Evolutionary conservation across 2,329 filamentous ascomycete genomes (phyloP).

Genomic region (Tolypocladium guangdongense): DNA sequence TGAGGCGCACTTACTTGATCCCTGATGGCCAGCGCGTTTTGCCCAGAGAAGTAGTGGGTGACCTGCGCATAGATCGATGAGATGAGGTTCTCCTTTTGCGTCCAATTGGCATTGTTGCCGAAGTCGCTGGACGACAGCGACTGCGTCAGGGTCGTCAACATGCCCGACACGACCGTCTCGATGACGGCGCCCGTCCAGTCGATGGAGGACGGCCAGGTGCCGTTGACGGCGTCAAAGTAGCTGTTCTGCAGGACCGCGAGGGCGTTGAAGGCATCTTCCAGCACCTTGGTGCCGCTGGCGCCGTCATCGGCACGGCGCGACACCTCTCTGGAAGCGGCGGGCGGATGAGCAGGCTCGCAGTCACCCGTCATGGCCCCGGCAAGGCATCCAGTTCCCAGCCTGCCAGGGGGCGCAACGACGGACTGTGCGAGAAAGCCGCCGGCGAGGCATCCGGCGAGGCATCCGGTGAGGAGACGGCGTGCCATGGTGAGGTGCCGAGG

Average conservation of each 20-base stretch:
- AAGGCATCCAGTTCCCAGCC: background rate
- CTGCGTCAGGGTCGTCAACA: conserved; percentile 58
- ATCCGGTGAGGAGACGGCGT: background rate
- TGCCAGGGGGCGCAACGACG: background rate
- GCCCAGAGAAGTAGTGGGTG: conserved; percentile 73
- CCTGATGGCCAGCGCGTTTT: conserved; percentile 65
- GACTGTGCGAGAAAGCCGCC: background rate
- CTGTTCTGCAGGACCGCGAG: conserved; percentile 64
- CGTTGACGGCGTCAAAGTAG: conserved; percentile 68
- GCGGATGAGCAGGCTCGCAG: background rate
- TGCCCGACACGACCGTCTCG: conserved; percentile 66
- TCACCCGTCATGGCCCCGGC: too few relatives aligned
- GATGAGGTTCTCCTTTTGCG: conserved; percentile 64
- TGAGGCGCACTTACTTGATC: conserved; percentile 30
- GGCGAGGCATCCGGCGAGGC: background rate
- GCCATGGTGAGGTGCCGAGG: background rate
- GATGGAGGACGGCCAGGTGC: conserved; percentile 75
- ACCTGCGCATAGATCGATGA: conserved; percentile 72
- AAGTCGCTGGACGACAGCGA: conserved; percentile 32
- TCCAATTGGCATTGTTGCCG: conserved; percentile 25
- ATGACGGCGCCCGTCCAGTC: conserved; percentile 90
- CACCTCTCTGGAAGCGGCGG: too few relatives aligned
- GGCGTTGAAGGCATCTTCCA: conserved; percentile 47
- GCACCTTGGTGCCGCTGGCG: conserved; percentile 10
- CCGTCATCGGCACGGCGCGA: too few relatives aligned